phyloP scores from a whole-genome alignment of 2,329 filamentous ascomycete species.

The Mariannaea elegans region DNA sequence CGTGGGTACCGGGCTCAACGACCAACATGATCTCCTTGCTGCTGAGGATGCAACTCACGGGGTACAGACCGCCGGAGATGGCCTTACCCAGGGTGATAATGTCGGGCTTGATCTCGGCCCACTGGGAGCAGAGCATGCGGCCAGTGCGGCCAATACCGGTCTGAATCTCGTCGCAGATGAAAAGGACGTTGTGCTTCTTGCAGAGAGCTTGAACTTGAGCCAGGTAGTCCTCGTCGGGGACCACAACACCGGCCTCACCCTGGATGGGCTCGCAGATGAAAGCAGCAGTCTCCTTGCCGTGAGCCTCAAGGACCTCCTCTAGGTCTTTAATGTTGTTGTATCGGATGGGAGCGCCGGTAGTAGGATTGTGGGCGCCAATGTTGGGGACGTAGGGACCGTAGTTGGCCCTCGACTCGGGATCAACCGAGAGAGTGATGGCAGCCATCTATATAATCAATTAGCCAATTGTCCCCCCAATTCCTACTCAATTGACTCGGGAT shows the following conservation, averaged over 20 bases:
- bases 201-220: constrained; percentile 82
- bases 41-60: constrained; percentile 92
- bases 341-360: constrained; percentile 77
- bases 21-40: constrained; percentile 94
- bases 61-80: constrained; percentile 98
- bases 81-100: constrained; percentile 96
- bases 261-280: constrained; percentile 98
- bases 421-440: constrained; percentile 93
- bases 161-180: constrained; percentile 99
- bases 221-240: constrained; percentile 91
- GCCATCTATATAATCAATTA: constrained; percentile 70
- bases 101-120: constrained; percentile 95
- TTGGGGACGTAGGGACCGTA: constrained; percentile 96
- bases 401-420: constrained; percentile 94
- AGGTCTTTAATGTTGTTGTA: constrained; percentile 89
- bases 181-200: constrained; percentile 91
- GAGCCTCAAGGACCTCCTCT: constrained; percentile 78
- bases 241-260: constrained; percentile 95
- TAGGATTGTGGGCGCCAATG: constrained; percentile 79
- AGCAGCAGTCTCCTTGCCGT: constrained; percentile 86
- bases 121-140: constrained; percentile 92
- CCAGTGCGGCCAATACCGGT: constrained; percentile 96
- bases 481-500: neutral
- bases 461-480: neutral
- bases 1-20: constrained; percentile 94